Conservation (phyloP, 495 filamentous ascomycete species). For the Xylaria scruposa region DNA sequence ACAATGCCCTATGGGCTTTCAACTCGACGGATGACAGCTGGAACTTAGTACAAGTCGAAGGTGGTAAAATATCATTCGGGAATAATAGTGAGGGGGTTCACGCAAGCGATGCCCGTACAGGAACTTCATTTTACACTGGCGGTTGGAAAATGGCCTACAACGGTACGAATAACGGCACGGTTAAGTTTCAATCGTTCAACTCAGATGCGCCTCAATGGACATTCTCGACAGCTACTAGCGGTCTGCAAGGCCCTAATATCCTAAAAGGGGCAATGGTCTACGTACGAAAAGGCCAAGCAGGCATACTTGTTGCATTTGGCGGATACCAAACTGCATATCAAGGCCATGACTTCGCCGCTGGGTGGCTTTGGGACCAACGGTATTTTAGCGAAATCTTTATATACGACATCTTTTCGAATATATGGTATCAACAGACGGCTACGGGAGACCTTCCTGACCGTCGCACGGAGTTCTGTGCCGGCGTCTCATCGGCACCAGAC, state of each 20-base stretch:
- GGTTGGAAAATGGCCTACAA: conserved; percentile 19
- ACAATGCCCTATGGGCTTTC: conserved; percentile 25
- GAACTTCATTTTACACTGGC: conserved; percentile 29
- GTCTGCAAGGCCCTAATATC: conserved; percentile 14
- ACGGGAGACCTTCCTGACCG: conserved; percentile 52
- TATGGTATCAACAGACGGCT: conserved; percentile 62
- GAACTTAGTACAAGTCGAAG: conserved; percentile 6
- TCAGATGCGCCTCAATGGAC: conserved; percentile 1
- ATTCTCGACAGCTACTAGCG: conserved; percentile 18
- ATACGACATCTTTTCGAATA: conserved; percentile 57
- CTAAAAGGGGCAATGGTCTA: conserved; percentile 24
- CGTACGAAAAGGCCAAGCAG: conserved; percentile 24
- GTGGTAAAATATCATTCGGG: conserved; percentile 21
- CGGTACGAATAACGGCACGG: conserved; percentile 23
- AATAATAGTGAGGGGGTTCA: conserved; percentile 26
- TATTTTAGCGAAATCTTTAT: conserved; percentile 52
- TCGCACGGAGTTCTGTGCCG: conserved; percentile 61
- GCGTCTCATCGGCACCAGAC: conserved; percentile 59
- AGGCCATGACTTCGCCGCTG: neutral
- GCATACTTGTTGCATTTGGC: conserved; percentile 29
- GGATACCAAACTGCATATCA: conserved; percentile 27
- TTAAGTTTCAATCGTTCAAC: conserved; percentile 23
- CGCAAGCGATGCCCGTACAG: conserved; percentile 26
- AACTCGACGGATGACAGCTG: conserved; percentile 24
- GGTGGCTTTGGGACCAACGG: conserved; percentile 16